phyloP scores from a whole-genome alignment of 1,284 basidiomycete genomes.

The Testicularia cyperi region DNA sequence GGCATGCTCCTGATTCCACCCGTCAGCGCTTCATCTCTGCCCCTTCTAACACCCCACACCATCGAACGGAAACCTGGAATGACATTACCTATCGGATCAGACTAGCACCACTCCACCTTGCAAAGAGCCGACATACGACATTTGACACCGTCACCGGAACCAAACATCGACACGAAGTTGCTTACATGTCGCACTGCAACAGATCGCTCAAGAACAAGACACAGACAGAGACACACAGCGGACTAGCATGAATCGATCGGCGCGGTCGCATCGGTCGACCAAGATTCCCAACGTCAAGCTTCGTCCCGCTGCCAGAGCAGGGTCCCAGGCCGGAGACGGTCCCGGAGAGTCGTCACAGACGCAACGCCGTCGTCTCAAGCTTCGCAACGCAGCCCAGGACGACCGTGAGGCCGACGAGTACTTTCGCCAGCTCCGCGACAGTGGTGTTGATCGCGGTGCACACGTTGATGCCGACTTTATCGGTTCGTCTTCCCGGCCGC shows the following conservation, averaged over 20 bases:
- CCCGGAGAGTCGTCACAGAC: constrained; percentile 13
- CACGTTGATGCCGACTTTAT: constrained; percentile 50
- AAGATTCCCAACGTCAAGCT: constrained; percentile 58
- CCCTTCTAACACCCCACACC: no score
- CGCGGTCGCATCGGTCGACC: constrained; percentile 49
- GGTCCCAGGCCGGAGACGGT: constrained; percentile 1
- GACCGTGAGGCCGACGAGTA: constrained; percentile 50
- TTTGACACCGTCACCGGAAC: no score
- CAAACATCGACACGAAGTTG: no score
- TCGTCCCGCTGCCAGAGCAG: constrained; percentile 29
- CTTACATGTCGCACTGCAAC: no score
- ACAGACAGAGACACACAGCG: no score
- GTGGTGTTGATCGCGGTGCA: constrained; percentile 53
- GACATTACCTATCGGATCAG: no score
- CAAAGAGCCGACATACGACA: no score
- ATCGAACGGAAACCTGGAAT: no score
- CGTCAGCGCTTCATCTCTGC: no score
- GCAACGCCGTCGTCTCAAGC: constrained; percentile 6
- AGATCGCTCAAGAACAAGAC: no score
- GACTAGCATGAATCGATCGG: constrained; percentile 43
- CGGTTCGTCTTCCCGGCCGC: constrained; percentile 64
- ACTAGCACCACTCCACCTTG: no score
- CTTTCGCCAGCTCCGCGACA: constrained; percentile 37
- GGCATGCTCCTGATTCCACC: no score
- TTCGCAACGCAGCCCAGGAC: constrained; percentile 14